Evolutionary conservation across 495 filamentous ascomycete genomes (phyloP), one percentile per base, ranked within the genome.

Genomic region (Amphirosellinia nigrospora): DNA sequence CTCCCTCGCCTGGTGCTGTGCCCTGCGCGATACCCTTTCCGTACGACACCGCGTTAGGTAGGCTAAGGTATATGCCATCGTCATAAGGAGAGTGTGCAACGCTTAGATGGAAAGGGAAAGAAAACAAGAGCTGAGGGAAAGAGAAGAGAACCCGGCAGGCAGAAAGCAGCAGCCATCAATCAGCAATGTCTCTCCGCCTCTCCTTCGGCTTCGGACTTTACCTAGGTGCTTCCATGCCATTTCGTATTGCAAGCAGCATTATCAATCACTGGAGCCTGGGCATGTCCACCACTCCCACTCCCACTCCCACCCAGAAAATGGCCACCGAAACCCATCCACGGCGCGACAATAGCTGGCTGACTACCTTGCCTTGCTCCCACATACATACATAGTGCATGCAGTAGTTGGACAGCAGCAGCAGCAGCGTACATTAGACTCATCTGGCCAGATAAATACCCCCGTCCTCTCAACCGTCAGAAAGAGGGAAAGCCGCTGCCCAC

Each of bases 401-500:
- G 36, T 32, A 46, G n/a, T n/a, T n/a, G n/a, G n/a, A n/a, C n/a
- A n/a, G 38, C 7, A 62, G 39, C n/a, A n/a, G 45, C n/a, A 46
- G 60, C 28, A 50, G 16, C 61, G 26, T 34, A 16, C 28, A 32
- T 19, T 36, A 43, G 41, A 64, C 41, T 50, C 61, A 36, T 64
- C 61, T 64, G n/a, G 61, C 61, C 64, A 66, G n/a, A 66, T 28
- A 56, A 28, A 55, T 38, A 28, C 13, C 6, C 5, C 64, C 48
- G 19, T 43, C 43, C 34, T 30, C 46, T 10, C 6, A n/a, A n/a
- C 32, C 28, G 7, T 66, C 46, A 43, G 48, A 66, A 55, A 66
- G 48, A 8, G 43, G 50, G 15, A 48, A 55, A 56, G 50, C n/a
- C 16, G 30, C 23, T 30, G 46, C 34, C 50, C 64, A 53, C 46